Conservation (phyloP, 176 grass and related monocot species). For the Pontederia paniculata region DNA sequence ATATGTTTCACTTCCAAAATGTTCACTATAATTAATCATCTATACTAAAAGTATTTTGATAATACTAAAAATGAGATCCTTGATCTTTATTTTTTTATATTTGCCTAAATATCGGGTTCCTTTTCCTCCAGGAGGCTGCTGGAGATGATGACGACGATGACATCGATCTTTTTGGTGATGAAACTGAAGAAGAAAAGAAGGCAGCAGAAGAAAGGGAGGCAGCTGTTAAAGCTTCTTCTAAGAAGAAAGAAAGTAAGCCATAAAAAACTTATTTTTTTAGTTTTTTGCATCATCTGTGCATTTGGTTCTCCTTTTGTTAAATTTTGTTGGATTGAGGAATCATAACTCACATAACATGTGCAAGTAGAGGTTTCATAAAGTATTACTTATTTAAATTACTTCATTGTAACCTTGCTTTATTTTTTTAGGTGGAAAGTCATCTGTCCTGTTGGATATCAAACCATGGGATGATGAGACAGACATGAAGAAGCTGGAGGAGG, state of each 20-base stretch:
- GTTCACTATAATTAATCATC: no score
- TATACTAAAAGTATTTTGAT: no score
- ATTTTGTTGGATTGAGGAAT: not conserved
- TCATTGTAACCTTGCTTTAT: not conserved
- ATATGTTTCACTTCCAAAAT: no score
- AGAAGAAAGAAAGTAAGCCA: conserved; percentile 73
- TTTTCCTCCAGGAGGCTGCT: conserved; percentile 7
- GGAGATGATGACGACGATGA: conserved; percentile 28
- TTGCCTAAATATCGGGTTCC: not conserved
- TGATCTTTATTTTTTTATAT: not conserved
- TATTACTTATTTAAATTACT: not conserved
- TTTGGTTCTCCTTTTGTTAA: not conserved
- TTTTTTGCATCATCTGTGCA: not conserved
- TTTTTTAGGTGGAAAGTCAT: conserved; percentile 74
- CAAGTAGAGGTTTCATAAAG: not conserved
- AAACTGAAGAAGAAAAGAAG: conserved; percentile 69
- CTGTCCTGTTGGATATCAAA: conserved; percentile 80
- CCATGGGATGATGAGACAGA: conserved; percentile 98
- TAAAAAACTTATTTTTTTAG: not conserved
- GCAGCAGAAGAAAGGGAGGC: conserved; percentile 38
- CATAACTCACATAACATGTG: not conserved
- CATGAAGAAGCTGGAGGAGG: conserved; percentile 91
- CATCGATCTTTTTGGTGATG: conserved; percentile 60
- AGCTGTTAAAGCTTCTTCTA: conserved; percentile 43
- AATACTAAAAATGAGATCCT: not conserved